Evolutionary conservation across 768 basidiomycete species (phyloP).

Genomic region (Tylopilus cervinicoccineus): DNA sequence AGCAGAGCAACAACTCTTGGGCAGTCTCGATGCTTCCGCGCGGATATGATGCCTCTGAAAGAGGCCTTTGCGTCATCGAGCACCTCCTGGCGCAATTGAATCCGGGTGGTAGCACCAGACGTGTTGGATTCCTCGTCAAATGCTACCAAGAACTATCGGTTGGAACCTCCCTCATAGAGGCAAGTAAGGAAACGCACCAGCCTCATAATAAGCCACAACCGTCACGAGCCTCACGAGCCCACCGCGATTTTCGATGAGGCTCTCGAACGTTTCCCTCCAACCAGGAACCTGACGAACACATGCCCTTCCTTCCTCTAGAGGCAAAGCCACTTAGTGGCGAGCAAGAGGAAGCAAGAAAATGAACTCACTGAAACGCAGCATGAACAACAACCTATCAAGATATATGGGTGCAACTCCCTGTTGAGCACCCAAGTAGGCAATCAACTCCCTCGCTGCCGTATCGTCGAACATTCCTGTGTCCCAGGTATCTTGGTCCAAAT

Average conservation of each 20-base stretch:
- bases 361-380: slow-evolving; percentile 21
- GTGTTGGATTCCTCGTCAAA: too few relatives aligned
- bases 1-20: slow-evolving; percentile 22
- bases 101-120: too few relatives aligned
- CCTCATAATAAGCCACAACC: slow-evolving; percentile 21
- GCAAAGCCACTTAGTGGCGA: too few relatives aligned
- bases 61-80: slow-evolving; percentile 15
- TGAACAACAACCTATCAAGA: slow-evolving; percentile 9
- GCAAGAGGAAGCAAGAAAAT: too few relatives aligned
- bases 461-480: slow-evolving; percentile 21
- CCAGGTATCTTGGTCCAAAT: slow-evolving; percentile 14
- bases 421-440: slow-evolving; percentile 6
- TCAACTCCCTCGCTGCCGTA: slow-evolving; percentile 10
- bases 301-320: slow-evolving; percentile 18
- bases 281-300: slow-evolving; percentile 13
- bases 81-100: too few relatives aligned
- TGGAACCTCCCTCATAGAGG: too few relatives aligned
- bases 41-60: slow-evolving; percentile 6
- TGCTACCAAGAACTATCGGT: too few relatives aligned
- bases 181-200: slow-evolving; percentile 15
- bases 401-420: slow-evolving; percentile 10
- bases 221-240: slow-evolving; percentile 19
- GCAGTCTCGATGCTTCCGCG: slow-evolving; percentile 15
- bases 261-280: slow-evolving; percentile 11
- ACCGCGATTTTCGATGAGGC: slow-evolving; percentile 9